These are phyloP conservation scores for Trametes cingulata DNA, from an alignment of 768 basidiomycete genomes.

Conservation along the genomic window DNA sequence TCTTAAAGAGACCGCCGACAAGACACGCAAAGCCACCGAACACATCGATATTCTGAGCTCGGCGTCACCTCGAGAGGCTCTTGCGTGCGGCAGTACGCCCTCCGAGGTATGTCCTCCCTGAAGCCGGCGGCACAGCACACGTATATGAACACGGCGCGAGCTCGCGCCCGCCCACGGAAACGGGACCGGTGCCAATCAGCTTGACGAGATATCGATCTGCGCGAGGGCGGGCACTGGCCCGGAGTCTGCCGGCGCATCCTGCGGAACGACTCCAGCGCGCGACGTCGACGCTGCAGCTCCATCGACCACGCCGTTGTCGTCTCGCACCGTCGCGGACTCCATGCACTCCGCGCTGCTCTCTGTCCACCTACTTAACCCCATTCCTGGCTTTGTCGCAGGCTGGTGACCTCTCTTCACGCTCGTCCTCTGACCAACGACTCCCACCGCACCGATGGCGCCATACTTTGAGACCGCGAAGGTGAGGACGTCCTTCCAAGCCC, in stretches of 20 bases:
- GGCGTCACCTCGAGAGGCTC: too few species aligned
- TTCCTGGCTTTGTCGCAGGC: neutral
- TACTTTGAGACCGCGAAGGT: constrained; percentile 74
- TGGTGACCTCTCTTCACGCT: neutral
- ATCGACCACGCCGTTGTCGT: constrained; percentile 3
- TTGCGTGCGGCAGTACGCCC: neutral
- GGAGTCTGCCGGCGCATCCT: constrained; percentile 11
- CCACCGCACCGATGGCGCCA: constrained; percentile 44
- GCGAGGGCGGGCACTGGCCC: constrained; percentile 10
- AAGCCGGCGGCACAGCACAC: constrained; percentile 18
- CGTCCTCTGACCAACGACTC: neutral
- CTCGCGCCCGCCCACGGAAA: constrained; percentile 11
- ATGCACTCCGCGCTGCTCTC: neutral
- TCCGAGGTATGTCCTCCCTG: constrained; percentile 14
- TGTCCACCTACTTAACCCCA: neutral
- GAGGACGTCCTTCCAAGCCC: constrained; percentile 20
- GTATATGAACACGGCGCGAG: neutral
- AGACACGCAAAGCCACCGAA: too few species aligned
- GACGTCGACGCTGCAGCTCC: neutral
- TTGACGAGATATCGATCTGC: constrained; percentile 24
- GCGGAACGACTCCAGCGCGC: neutral
- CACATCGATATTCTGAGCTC: too few species aligned
- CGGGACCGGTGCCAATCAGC: constrained; percentile 16
- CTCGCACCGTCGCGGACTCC: neutral
- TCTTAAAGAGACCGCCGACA: too few species aligned